Base-by-base conservation (phyloP, 2,329 filamentous ascomycete species). In the Moelleriella libera region DNA sequence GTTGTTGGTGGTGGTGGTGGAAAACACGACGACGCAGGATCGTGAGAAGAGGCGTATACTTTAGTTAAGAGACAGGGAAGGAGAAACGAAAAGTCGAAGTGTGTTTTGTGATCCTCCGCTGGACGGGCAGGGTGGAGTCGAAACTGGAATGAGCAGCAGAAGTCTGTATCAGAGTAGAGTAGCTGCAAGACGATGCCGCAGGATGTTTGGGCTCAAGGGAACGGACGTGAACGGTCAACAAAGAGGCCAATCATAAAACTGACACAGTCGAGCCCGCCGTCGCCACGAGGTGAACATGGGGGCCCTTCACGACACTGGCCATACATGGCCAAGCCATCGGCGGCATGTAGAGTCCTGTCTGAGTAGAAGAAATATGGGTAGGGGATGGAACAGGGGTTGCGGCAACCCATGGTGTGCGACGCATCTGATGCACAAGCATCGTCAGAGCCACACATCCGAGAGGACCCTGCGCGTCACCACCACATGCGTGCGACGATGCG, bases 331-430 rank as follows among this genome's bases (percentile, higher is more conserved):
- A 34, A 30, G 12, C 31, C 7, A 31, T 30, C 5, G 31, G 30
- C n/a, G 12, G 8, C 34, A 8, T 12, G 34, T 37, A 37, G 34
- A 12, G 34, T 21, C 34, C 34, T 37, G 34, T 37, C 31, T n/a
- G 44, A 21, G 14, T 4, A 44, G 44, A 37, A 41, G 30, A 40
- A 6, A n/a, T 32, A 11, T n/a, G 21, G 31, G 44, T 28, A 45
- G 8, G 30, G 39, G 48, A 45, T 52, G 53, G 47, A 52, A 53
- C 50, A 57, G 51, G 50, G 51, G 53, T 53, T 54, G 51, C 49
- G 48, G 51, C 55, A 45, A 58, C 67, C 67, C 60, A 65, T 63
- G 45, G 65, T 56, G 63, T 71, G 68, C 61, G 65, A 72, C 69
- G 69, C 57, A 63, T 63, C 60, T 71, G 69, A 72, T 58, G 69